Evolutionary conservation across 768 basidiomycete species (phyloP), one percentile per base, ranked within the genome.

Genomic region (Cubamyces lactineus): DNA sequence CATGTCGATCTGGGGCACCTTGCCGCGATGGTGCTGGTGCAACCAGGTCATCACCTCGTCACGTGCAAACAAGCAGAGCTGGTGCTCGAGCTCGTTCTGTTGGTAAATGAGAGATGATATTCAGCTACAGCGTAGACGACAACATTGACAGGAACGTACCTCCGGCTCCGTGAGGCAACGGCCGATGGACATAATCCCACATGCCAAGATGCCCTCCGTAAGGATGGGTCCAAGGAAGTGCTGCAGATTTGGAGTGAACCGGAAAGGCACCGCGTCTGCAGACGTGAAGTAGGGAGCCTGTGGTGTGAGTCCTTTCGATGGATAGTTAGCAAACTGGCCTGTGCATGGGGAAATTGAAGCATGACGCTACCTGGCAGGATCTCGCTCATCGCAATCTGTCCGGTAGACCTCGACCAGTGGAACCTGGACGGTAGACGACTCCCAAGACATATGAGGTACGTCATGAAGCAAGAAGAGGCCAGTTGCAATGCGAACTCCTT

Each of bases 241-340:
- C 75, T 99, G 97, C 79, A 99, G 85, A 75, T 97, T 98, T 3
- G 95, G 95, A 4, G 97, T 98, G 66, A 96, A 86, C 40, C 97
- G 89, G 90, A 99, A 99, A 0, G 97, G 97, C 5, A 98, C 94
- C 2, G 87, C 81, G 68, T 99, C 97, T 66, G 79, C 86, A 17
- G 91, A 90, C 15, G 84, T 83, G 70, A 94, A 91, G 45, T 91
- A 74, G 1, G 86, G 72, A 81, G 88, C 60, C 80, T 74, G 75
- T 59, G 75, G 68, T 60, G 71, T 66, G 58, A 76, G 72, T 45
- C 69, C 66, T 74, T n/a, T n/a, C n/a, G n/a, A 50, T 16, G 21
- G 19, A 47, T 30, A 7, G 13, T 23, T 3, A 28, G 3, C 15
- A 1, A 46, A 23, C 2, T 9, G 19, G 4, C 24, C n/a, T 46